A percentile compares a stretch with the other conserved stretches of the same genome.
Conservation (phyloP, 192 early-diverging fungal species). For the Umbelopsis isabellina region DNA sequence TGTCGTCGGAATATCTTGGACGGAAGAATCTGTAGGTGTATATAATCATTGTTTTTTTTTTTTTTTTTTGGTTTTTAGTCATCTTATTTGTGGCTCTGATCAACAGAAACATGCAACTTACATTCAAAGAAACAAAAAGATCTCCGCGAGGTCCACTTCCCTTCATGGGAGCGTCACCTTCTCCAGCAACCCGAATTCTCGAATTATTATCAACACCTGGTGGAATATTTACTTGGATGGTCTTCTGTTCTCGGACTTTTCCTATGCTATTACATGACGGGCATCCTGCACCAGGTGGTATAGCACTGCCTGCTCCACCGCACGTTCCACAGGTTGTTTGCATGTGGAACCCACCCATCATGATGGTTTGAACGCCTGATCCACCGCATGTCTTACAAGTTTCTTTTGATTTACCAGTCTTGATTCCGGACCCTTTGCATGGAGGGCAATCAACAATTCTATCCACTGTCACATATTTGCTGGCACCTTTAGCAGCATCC, state of each 20-base stretch:
- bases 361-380: conserved; percentile 80
- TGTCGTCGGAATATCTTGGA: conserved; percentile 83
- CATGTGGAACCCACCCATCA: conserved; percentile 91
- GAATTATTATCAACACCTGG: conserved; percentile 85
- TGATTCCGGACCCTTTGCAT: conserved; percentile 83
- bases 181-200: conserved; percentile 71
- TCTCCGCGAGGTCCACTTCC: conserved; percentile 81
- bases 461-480: conserved; percentile 67
- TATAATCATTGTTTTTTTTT: too few species aligned
- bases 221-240: conserved; percentile 79
- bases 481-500: conserved; percentile 86
- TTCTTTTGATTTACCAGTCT: conserved; percentile 70
- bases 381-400: conserved; percentile 81
- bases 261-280: conserved; percentile 80
- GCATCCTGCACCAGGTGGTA: conserved; percentile 73
- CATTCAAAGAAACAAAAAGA: conserved; percentile 79
- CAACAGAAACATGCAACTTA: conserved; percentile 34
- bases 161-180: conserved; percentile 83
- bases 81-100: not conserved
- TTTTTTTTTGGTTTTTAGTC: not conserved
- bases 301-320: conserved; percentile 76
- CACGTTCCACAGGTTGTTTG: conserved; percentile 82
- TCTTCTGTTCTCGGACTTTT: conserved; percentile 71
- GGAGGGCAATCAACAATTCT: conserved; percentile 73
- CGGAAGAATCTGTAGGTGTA: conserved; percentile 37